phyloP scores from a whole-genome alignment of 768 basidiomycete species.

The Pulveroboletus sp. region DNA sequence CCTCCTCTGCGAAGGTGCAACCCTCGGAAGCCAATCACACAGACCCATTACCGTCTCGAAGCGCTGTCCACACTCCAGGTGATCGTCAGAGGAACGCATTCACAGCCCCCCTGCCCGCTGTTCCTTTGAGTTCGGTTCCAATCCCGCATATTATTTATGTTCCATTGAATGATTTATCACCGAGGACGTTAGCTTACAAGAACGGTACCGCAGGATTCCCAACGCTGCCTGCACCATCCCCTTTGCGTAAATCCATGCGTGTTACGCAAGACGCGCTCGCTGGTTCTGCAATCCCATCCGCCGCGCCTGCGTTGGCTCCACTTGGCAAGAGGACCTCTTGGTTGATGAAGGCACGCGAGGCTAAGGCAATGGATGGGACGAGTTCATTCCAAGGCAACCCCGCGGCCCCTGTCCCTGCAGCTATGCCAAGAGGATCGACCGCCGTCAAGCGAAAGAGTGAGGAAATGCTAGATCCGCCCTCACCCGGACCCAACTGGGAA shows the following conservation, averaged over 20 bases:
- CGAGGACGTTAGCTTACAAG: slow-evolving; percentile 34
- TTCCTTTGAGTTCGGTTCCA: slow-evolving; percentile 10
- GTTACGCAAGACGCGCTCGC: slow-evolving; percentile 43
- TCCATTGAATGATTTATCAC: slow-evolving; percentile 35
- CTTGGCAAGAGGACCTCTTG: slow-evolving; percentile 72
- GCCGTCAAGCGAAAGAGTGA: slow-evolving; percentile 65
- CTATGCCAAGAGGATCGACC: slow-evolving; percentile 18
- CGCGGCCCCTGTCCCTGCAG: not conserved
- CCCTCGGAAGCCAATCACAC: slow-evolving; percentile 5
- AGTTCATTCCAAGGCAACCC: slow-evolving; percentile 27
- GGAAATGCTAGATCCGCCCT: slow-evolving; percentile 35
- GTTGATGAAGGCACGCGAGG: slow-evolving; percentile 74
- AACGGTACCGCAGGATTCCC: slow-evolving; percentile 48
- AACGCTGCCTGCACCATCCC: slow-evolving; percentile 62
- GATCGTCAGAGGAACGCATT: slow-evolving; percentile 17
- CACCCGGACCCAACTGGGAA: slow-evolving; percentile 22
- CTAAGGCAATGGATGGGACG: slow-evolving; percentile 57
- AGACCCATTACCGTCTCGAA: slow-evolving; percentile 17
- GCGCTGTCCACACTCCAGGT: not conserved
- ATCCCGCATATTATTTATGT: slow-evolving; percentile 25
- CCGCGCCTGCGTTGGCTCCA: slow-evolving; percentile 35
- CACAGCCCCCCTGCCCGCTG: slow-evolving; percentile 22
- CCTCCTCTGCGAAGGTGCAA: slow-evolving; percentile 30
- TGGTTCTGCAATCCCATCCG: slow-evolving; percentile 32
- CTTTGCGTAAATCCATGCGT: slow-evolving; percentile 65